phyloP scores from a whole-genome alignment of 345 rosid genomes.

The Melaleuca alternifolia region DNA sequence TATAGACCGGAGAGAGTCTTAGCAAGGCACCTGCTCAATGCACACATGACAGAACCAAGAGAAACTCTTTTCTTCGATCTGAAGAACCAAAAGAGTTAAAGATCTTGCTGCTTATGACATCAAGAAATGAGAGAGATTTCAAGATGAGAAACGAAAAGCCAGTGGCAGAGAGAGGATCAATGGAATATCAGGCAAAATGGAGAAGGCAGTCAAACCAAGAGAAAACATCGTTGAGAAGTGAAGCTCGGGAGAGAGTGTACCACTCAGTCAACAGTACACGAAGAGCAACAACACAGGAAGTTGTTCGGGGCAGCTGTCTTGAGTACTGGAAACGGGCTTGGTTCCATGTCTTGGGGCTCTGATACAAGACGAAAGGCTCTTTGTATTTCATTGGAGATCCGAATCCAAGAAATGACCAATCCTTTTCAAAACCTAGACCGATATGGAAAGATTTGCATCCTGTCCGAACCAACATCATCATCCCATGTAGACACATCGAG shows the following conservation, averaged over 20 bases:
- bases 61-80: background rate
- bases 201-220: background rate
- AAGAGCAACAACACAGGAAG: background rate
- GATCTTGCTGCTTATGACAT: background rate
- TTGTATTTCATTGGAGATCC: background rate
- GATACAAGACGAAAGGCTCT: background rate
- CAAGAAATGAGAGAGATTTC: background rate
- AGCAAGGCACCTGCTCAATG: background rate
- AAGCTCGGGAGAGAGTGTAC: accelerated
- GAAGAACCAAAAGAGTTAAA: background rate
- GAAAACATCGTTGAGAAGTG: background rate
- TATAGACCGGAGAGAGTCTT: background rate
- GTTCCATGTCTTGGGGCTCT: background rate
- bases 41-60: background rate
- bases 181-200: accelerated
- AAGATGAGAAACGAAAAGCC: background rate
- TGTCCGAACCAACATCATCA: no score
- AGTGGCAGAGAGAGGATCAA: accelerated
- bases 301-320: background rate
- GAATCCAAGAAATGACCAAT: background rate
- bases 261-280: background rate
- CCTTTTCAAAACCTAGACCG: background rate
- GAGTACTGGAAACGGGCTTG: background rate
- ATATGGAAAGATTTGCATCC: background rate
- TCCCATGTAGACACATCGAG: no score